A percentile compares a stretch with the other conserved stretches of the same genome.
phyloP scores from a whole-genome alignment of 2,329 filamentous ascomycete genomes.

The Neoarthrinium moseri region DNA sequence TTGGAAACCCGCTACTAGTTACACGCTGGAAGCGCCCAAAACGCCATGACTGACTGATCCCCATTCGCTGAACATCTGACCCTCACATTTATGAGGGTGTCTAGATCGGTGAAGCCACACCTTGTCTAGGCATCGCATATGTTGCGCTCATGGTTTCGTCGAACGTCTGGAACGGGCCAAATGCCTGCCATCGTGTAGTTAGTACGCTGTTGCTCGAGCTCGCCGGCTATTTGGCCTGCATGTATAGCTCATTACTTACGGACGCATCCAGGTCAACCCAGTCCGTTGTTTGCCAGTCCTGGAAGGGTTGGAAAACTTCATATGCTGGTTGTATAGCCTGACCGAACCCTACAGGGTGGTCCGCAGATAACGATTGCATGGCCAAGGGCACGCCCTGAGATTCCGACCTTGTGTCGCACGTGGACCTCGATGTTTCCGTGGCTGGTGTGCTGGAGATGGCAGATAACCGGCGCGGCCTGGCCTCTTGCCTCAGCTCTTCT shows the following conservation, averaged over 20 bases:
- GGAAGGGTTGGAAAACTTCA: background rate
- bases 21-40: no score
- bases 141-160: no score
- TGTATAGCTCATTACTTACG: conserved; percentile 2
- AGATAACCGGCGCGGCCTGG: background rate
- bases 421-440: background rate
- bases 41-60: no score
- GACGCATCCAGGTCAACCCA: background rate
- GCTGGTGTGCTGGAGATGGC: background rate
- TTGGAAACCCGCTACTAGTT: no score
- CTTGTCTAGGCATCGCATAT: no score
- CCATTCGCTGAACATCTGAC: no score
- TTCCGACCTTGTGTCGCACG: background rate
- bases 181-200: conserved; percentile 55
- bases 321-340: no score
- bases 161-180: no score
- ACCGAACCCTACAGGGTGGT: no score
- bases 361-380: background rate
- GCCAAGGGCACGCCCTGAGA: background rate
- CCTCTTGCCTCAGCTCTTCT: background rate
- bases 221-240: conserved; percentile 34
- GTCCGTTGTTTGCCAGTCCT: background rate
- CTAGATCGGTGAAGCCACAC: no score
- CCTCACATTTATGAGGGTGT: no score
- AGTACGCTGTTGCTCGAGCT: conserved; percentile 46